Evolutionary conservation across 176 grass and related monocot genomes (phyloP).

Genomic region (Pontederia paniculata): DNA sequence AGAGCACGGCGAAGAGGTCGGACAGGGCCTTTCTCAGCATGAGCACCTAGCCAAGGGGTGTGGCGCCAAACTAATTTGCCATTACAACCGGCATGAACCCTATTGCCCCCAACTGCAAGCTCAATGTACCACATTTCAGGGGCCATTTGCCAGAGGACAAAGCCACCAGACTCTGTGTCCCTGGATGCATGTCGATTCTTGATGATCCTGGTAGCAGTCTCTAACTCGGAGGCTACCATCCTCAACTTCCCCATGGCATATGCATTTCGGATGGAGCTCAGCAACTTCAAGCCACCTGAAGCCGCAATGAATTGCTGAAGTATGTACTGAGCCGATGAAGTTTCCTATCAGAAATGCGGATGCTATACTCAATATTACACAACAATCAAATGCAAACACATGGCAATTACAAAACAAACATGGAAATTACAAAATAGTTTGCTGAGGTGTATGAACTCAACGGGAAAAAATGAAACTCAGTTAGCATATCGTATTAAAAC

Average conservation of each 20-base stretch:
- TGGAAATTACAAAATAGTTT: too few species aligned
- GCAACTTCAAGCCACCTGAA: conserved; percentile 14
- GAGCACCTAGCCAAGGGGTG: conserved; percentile 15
- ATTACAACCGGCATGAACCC: conserved; percentile 17
- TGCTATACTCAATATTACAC: background rate
- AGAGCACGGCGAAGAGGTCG: conserved; percentile 18
- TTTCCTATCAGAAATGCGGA: conserved; percentile 3
- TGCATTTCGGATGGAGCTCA: conserved; percentile 16
- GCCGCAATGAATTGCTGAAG: conserved; percentile 16
- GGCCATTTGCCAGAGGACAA: conserved; percentile 21
- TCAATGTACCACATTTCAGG: conserved; percentile 21
- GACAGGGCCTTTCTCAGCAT: conserved; percentile 14
- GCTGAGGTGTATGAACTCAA: too few species aligned
- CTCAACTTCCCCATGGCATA: conserved; percentile 18
- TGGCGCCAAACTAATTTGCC: conserved; percentile 17
- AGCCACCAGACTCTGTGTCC: conserved; percentile 11
- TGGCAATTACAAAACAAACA: too few species aligned
- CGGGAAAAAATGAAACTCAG: too few species aligned
- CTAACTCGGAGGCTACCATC: conserved; percentile 15
- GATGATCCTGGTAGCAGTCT: conserved; percentile 8
- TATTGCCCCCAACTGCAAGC: conserved; percentile 2
- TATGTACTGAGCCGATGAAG: conserved; percentile 15
- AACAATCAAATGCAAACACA: background rate
- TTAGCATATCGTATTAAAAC: too few species aligned
- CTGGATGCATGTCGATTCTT: conserved; percentile 5